These are phyloP conservation scores for Borealophlyctis nickersoniae DNA, from an alignment of 192 early-diverging fungal species.

Conservation along the genomic window DNA sequence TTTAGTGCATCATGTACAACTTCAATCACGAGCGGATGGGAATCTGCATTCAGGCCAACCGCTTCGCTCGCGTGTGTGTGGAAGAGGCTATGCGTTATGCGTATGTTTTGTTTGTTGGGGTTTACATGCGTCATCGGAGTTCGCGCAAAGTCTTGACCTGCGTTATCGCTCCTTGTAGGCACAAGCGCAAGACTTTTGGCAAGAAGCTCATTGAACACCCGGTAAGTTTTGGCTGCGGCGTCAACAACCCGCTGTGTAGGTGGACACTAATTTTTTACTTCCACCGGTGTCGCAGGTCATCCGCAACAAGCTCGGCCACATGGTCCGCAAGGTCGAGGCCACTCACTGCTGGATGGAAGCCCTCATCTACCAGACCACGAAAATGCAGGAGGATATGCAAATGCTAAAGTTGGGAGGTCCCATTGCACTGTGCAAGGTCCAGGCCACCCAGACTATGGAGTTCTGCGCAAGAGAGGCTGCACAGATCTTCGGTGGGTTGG, in stretches of 20 bases:
- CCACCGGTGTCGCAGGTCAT: conserved; percentile 5
- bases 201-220: conserved; percentile 82
- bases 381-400: conserved; percentile 65
- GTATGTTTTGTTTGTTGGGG: conserved; percentile 6
- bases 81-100: conserved; percentile 81
- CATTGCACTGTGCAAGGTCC: conserved; percentile 82
- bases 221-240: no score
- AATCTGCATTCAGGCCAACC: conserved; percentile 78
- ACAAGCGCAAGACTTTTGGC: conserved; percentile 84
- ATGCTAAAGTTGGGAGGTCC: conserved; percentile 79
- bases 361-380: conserved; percentile 66
- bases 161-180: no score
- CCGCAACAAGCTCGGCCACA: conserved; percentile 66
- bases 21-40: conserved; percentile 80
- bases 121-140: no score
- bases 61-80: conserved; percentile 82
- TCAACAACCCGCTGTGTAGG: conserved; percentile 21
- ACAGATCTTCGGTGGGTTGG: conserved; percentile 87
- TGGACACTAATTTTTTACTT: conserved; percentile 12
- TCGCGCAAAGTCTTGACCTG: no score
- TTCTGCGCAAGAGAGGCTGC: conserved; percentile 84
- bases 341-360: conserved; percentile 81
- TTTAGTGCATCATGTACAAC: conserved; percentile 61
- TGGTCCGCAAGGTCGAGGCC: conserved; percentile 80
- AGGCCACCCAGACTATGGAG: conserved; percentile 82